phyloP scores from a whole-genome alignment of 768 basidiomycete genomes.

The Russula griseocarnosa region DNA sequence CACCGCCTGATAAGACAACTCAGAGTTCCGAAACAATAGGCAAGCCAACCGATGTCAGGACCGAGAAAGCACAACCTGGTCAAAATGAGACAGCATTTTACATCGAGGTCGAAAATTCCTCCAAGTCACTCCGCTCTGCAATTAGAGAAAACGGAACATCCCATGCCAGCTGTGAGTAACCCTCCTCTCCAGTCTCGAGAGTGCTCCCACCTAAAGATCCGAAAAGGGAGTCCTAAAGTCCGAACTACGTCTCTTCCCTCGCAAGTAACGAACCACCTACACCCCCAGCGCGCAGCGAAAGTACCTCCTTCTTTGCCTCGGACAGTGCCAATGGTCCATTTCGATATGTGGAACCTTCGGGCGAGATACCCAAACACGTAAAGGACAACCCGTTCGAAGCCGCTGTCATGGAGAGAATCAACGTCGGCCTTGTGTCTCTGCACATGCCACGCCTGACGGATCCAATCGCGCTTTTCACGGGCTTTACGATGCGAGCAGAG shows the following conservation, averaged over 20 bases:
- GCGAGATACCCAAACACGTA: constrained; percentile 9
- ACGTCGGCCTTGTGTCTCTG: constrained; percentile 21
- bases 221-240: constrained; percentile 1
- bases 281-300: neutral
- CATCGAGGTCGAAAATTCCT: neutral
- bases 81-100: neutral
- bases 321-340: constrained; percentile 12
- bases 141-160: neutral
- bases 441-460: constrained; percentile 21
- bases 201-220: neutral
- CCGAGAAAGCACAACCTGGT: neutral
- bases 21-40: constrained; percentile 8
- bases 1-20: neutral
- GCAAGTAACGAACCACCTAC: neutral
- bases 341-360: constrained; percentile 11
- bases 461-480: constrained; percentile 25
- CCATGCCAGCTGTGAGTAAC: constrained; percentile 5
- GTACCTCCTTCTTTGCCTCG: neutral
- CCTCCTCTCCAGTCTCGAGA: neutral
- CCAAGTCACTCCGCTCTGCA: neutral
- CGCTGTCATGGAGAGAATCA: constrained; percentile 11
- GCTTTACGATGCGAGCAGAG: constrained; percentile 27
- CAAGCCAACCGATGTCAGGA: neutral
- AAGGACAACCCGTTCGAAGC: constrained; percentile 21
- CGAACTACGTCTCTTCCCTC: neutral